Base-by-base conservation (phyloP, 441 rosid genomes). In the Kokia cookei region DNA sequence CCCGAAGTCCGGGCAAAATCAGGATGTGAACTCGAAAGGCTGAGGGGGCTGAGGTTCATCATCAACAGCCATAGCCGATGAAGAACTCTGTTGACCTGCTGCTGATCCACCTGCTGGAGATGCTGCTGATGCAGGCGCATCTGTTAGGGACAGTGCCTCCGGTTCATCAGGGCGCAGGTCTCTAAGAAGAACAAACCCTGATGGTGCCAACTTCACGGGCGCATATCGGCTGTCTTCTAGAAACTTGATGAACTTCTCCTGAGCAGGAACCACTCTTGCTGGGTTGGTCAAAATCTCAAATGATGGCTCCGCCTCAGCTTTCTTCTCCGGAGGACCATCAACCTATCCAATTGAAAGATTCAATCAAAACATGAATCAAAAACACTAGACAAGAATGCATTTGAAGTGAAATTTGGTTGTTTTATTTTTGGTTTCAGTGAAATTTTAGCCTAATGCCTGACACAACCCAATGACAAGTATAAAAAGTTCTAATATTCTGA, bases 11-110 rank as follows among this genome's bases (percentile, higher is more conserved):
- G 5, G 6, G 29, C 40, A 13, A 29, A 65, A 65, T 85, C 78
- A 89, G 15, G 91, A 73, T 7, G 89, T 75, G 83, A 89, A 95
- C 80, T 95, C 99, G 9, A 95, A 95, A 32, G 97, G 87, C 75
- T 89, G 96, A 58, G 98, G 99, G 5, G 99, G 99, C 73, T 88
- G 97, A n/a, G 98, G 98, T 77, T 95, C 99, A 58, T 95, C 99
- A 61, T 93, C 99, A 73, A 93, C 98, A 1, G 97, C 90, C 96
- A 95, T 89, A 66, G 95, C 86, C 2, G 96, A 84, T 54, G 89
- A 83, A 5, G 96, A 80, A 5, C 86, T 81, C 76, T 87, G 93
- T 71, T 87, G 90, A 62, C 87, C 84, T 2, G 86, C 73, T 64
- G 90, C 82, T 64, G 91, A 75, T 51, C 88, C 93, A 19, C 83